Base-by-base conservation (phyloP, 2,329 filamentous ascomycete species). In the Clathrospora elynae region DNA sequence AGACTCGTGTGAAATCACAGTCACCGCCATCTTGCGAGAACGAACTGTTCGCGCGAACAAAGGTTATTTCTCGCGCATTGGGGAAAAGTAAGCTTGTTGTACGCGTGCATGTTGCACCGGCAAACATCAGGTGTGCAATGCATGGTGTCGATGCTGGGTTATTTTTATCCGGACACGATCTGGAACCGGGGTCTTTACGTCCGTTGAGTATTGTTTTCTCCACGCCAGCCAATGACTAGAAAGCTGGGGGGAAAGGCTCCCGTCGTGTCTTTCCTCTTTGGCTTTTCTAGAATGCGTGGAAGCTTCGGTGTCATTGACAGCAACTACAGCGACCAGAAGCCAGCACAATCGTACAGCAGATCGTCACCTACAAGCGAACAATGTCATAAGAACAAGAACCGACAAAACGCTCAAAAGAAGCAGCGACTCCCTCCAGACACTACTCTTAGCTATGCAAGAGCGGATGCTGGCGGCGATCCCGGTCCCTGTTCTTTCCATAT, bases 171-270 rank as follows among this genome's bases (percentile, higher is more conserved):
- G 38, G 35, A 36, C 36, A 51, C 48, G 40, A 40, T 9, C 14
- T 12, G 14, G 17, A 14, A 30, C 11, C 16, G 23, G 42, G 44
- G 24, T 24, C 39, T 43, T 57, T 44, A 55, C 54, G 47, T 56
- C 43, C 42, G 50, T 56, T 54, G 48, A 49, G 41, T 51, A 50
- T 51, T 45, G 46, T 31, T 19, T 29, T 57, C 54, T 42, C 55
- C 55, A 57, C 52, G 50, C 42, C 19, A 33, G 37, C 41, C 41
- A 49, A 43, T 42, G 32, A 43, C 28, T 41, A 52, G 50, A 29
- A 53, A 41, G 41, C 41, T 20, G 42, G 42, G 29, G 26, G 36
- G 38, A 36, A 38, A 35, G 9, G 30, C n/a, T 32, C 23, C 11
- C 24, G 38, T 28, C 42, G 25, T 30, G 25, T 29, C 37, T 37